Conservation (phyloP, 169 alveolate species). For the Plasmodium gonderi region DNA sequence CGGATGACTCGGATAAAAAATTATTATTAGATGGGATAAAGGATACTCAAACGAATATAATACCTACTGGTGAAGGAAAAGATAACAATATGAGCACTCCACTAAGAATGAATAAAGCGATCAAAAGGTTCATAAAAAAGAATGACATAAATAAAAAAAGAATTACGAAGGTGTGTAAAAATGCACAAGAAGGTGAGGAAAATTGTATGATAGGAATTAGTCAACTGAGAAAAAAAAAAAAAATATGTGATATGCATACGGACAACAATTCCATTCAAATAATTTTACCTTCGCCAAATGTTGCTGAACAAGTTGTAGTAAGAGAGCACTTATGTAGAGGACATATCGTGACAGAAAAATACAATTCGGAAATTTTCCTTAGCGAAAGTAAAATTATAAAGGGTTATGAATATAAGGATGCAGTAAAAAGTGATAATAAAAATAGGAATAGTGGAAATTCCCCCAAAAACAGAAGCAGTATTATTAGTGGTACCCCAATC, state of each 20-base stretch:
- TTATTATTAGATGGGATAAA: neutral
- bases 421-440: neutral
- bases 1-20: neutral
- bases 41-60: neutral
- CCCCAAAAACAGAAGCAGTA: neutral
- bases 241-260: neutral
- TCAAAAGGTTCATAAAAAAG: neutral
- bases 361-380: neutral
- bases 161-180: constrained; percentile 4
- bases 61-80: neutral
- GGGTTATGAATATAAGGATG: neutral
- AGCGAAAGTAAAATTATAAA: neutral
- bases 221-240: constrained; percentile 4
- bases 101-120: neutral
- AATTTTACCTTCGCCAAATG: neutral
- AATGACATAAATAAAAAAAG: constrained; percentile 11
- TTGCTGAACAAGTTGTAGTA: too few species aligned
- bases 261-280: neutral
- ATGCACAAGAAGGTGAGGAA: neutral
- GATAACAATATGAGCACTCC: neutral
- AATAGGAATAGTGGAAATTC: neutral
- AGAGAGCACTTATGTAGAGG: neutral
- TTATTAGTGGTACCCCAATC: neutral
- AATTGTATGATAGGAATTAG: neutral
- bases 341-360: neutral